phyloP scores from a whole-genome alignment of 164 flowering plant species.

The Echeveria elegans region DNA sequence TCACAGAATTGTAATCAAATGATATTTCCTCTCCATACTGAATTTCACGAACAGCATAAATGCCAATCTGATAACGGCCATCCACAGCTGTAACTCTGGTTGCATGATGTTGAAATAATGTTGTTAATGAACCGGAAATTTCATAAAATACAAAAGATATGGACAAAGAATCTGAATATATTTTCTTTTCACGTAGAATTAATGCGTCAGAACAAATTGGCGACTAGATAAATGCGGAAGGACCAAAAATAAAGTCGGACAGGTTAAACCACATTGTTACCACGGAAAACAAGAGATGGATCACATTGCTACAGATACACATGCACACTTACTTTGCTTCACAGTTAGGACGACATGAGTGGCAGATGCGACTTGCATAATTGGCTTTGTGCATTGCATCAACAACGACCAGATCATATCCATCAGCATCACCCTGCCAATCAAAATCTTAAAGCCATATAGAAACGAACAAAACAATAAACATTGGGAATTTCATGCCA shows the following conservation, averaged over 20 bases:
- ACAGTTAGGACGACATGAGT: slow-evolving; percentile 96
- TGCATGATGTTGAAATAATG: slow-evolving; percentile 9
- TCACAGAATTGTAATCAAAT: slow-evolving; percentile 97
- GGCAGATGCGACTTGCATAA: slow-evolving; percentile 98
- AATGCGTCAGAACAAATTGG: neutral
- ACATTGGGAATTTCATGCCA: neutral
- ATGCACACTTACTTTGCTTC: slow-evolving; percentile 90
- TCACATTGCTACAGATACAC: neutral
- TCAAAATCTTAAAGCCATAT: slow-evolving; percentile 5
- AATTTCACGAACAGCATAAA: slow-evolving; percentile 70
- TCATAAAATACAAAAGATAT: neutral
- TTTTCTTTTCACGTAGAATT: neutral
- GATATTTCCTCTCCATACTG: slow-evolving; percentile 90
- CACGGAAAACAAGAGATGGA: neutral
- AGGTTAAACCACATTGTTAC: neutral
- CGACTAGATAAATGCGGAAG: neutral
- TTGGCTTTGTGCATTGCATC: slow-evolving; percentile 99
- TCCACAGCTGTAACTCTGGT: slow-evolving; percentile 95
- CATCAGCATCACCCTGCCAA: slow-evolving; percentile 94
- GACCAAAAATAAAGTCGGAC: neutral
- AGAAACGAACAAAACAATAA: slow-evolving; percentile 8
- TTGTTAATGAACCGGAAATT: neutral
- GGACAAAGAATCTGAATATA: neutral
- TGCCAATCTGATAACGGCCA: slow-evolving; percentile 98
- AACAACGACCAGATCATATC: slow-evolving; percentile 96